These are phyloP conservation scores for Suhomyces bribrorum DNA, from an alignment of 1,139 yeast genomes.

Conservation along the genomic window DNA sequence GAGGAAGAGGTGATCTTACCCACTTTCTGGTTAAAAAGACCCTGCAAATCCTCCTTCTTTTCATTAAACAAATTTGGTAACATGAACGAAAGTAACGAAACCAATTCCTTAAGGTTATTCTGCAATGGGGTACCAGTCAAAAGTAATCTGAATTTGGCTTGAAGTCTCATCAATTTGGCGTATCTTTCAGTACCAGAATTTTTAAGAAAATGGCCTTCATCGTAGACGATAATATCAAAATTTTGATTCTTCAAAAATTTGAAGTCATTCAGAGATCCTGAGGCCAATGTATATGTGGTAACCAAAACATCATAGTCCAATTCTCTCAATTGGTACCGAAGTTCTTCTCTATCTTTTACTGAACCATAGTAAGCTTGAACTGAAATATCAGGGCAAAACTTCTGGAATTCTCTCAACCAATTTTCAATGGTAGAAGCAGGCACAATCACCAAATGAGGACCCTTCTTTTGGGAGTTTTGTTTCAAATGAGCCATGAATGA, in stretches of 20 bases:
- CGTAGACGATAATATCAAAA: slow-evolving; percentile 89
- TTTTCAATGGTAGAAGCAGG: slow-evolving; percentile 97
- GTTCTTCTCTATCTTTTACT: slow-evolving; percentile 78
- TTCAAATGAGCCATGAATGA: slow-evolving; percentile 87
- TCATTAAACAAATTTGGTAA: slow-evolving; percentile 80
- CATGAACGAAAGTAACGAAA: slow-evolving; percentile 86
- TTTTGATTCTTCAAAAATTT: slow-evolving; percentile 70
- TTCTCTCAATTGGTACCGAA: slow-evolving; percentile 66
- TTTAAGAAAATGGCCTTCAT: slow-evolving; percentile 96
- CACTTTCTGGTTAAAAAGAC: slow-evolving; percentile 82
- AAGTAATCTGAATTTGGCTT: slow-evolving; percentile 76
- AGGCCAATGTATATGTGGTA: slow-evolving; percentile 89
- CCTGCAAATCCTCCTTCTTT: slow-evolving; percentile 77
- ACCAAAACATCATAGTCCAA: slow-evolving; percentile 86
- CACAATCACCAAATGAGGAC: slow-evolving; percentile 85
- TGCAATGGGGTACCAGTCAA: slow-evolving; percentile 97
- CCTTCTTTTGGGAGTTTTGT: slow-evolving; percentile 51
- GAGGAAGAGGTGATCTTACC: slow-evolving; percentile 43
- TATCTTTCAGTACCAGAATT: slow-evolving; percentile 89
- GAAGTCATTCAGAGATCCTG: slow-evolving; percentile 81
- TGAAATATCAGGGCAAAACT: slow-evolving; percentile 77
- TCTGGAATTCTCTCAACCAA: slow-evolving; percentile 92
- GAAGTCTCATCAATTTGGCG: slow-evolving; percentile 76
- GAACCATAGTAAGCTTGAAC: slow-evolving; percentile 95
- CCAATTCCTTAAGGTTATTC: slow-evolving; percentile 84